Evolutionary conservation across 306 rosid genomes (phyloP), one percentile per base, ranked within the genome.

Genomic region (Lupinus albus): DNA sequence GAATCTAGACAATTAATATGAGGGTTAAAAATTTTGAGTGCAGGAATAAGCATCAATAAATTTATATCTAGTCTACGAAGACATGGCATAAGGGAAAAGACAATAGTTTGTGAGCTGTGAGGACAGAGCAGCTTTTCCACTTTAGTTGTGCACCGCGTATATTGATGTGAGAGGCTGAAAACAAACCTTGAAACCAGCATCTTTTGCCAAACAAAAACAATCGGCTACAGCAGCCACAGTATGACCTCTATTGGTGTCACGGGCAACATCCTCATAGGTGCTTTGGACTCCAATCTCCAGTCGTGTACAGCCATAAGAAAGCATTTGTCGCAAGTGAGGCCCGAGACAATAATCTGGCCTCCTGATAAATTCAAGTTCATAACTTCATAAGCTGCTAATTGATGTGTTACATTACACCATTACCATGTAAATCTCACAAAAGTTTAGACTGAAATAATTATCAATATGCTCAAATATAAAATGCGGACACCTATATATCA

Each of bases 331-430:
- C 88, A 93, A 74, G 86, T 93, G 97, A 47, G 99, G 99, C 33
- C 99, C 99, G 55, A 88, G 96, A 76, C 97, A 93, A 84, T 93
- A 93, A 82, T 93, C 99, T 49, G 99, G 99, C 86, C 99, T 85
- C 90, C 99, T 90, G 94, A 66, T 38, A 64, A 59, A 67, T 68
- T 75, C 25, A 71, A 69, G 74, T 47, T 55, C 42, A 45, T 16
- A 60, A 41, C 56, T 54, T 55, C 35, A 66, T 67, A 61, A 71
- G 67, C 63, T 17, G 53, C 16, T 35, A 56, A 64, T 56, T 32
- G 51, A 72, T 49, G 73, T 16, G 14, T 77, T 41, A 51, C 57
- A 16, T 38, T 18, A 50, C 25, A 53, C 9, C 46, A 73, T 44
- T 41, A 70, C 58, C 51, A 25, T 12, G 50, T 69, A 51, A 45